Conservation (phyloP, 768 basidiomycete species). For the Jaapia argillacea region DNA sequence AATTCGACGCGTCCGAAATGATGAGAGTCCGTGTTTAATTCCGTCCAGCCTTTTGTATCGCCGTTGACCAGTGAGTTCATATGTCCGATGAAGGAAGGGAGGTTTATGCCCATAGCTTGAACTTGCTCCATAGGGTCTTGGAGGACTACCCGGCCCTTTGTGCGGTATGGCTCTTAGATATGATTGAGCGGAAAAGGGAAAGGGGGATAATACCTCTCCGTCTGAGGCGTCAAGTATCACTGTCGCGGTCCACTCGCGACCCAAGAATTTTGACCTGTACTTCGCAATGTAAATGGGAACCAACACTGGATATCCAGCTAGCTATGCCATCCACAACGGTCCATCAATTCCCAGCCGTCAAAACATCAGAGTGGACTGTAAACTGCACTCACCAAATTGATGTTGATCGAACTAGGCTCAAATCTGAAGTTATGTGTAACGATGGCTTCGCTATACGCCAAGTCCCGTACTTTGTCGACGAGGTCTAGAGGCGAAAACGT, state of each 20-base stretch:
- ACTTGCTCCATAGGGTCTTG: no score
- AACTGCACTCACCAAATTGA: conserved; percentile 31
- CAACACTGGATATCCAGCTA: conserved; percentile 52
- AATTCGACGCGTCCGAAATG: neutral
- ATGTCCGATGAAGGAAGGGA: no score
- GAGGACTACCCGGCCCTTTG: no score
- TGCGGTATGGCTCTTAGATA: no score
- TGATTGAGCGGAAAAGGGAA: neutral
- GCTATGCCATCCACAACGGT: no score
- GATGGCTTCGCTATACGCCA: conserved; percentile 25
- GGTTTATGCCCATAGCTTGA: no score
- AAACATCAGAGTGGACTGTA: neutral
- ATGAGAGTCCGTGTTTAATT: no score
- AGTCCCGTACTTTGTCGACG: conserved; percentile 24
- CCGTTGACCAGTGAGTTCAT: no score
- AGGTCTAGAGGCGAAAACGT: conserved; percentile 41
- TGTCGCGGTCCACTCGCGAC: neutral
- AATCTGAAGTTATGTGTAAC: conserved; percentile 30
- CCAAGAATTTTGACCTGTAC: conserved; percentile 28
- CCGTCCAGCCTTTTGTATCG: no score
- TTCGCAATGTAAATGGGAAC: conserved; percentile 54
- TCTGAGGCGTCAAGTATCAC: neutral
- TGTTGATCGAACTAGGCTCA: conserved; percentile 31
- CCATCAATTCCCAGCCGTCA: no score
- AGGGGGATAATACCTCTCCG: neutral